Conservation (phyloP, 768 basidiomycete species). For the Mycena vulgaris region DNA sequence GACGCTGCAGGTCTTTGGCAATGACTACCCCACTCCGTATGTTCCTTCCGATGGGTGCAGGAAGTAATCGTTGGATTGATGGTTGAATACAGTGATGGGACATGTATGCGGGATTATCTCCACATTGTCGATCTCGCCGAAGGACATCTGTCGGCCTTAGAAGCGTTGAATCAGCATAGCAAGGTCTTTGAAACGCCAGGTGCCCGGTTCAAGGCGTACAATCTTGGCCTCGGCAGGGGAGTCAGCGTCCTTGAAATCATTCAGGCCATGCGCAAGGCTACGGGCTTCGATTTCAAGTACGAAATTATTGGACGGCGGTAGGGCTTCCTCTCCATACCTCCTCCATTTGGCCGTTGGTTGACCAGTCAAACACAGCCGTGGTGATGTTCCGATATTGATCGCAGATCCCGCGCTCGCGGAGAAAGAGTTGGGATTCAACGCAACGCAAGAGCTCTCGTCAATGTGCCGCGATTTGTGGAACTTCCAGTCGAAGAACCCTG, state of each 20-base stretch:
- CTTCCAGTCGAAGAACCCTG: constrained; percentile 95
- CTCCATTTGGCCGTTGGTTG: constrained; percentile 23
- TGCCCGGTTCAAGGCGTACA: constrained; percentile 92
- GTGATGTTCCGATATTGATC: constrained; percentile 97
- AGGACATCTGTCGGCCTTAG: constrained; percentile 92
- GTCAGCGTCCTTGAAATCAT: constrained; percentile 95
- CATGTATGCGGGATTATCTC: constrained; percentile 95
- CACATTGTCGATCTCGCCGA: constrained; percentile 96
- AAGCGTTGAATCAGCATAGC: constrained; percentile 79
- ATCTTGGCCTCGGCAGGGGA: constrained; percentile 94
- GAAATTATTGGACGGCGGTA: constrained; percentile 94
- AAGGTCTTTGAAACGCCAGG: constrained; percentile 70
- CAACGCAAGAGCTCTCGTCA: constrained; percentile 82
- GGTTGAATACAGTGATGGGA: constrained; percentile 79
- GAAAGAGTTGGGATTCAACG: constrained; percentile 94
- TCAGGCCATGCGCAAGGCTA: constrained; percentile 94
- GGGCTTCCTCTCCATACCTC: constrained; percentile 48
- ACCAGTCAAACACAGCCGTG: constrained; percentile 69
- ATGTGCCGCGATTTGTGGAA: constrained; percentile 99
- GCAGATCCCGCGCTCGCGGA: constrained; percentile 94
- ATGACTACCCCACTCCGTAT: constrained; percentile 95
- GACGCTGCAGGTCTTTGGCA: constrained; percentile 90
- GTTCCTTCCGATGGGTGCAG: constrained; percentile 47
- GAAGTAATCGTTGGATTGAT: constrained; percentile 4
- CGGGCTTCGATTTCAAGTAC: constrained; percentile 89